Evolutionary conservation across 345 rosid species (phyloP).

Genomic region (Turritis glabra): DNA sequence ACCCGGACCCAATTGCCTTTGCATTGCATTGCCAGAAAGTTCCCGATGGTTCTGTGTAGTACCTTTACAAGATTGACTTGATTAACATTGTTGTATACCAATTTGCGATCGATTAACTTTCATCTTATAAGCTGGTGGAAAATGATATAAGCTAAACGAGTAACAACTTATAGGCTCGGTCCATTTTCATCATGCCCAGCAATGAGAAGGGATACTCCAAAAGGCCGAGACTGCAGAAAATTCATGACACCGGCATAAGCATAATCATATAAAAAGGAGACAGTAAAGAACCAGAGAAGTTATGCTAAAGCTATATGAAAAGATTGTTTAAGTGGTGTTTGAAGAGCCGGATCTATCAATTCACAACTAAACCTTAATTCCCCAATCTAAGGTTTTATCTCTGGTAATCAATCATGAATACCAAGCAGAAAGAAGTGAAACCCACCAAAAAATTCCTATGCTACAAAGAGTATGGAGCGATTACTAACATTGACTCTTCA

Average conservation of each 20-base stretch:
- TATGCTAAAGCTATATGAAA: neutral
- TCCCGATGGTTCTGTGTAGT: constrained; percentile 89
- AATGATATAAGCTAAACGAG: neutral
- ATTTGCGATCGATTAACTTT: neutral
- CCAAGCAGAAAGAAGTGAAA: neutral
- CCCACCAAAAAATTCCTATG: neutral
- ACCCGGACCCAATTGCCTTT: constrained; percentile 92
- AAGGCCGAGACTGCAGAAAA: constrained; percentile 80
- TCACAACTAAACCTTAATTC: neutral
- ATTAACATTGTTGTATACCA: neutral
- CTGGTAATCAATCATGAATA: too few relatives aligned
- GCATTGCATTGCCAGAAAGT: constrained; percentile 97
- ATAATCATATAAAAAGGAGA: neutral
- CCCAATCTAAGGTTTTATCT: too few relatives aligned
- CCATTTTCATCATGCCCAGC: constrained; percentile 94
- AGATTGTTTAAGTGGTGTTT: neutral
- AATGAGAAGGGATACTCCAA: constrained; percentile 93
- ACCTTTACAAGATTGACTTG: constrained; percentile 54
- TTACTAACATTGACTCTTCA: constrained; percentile 85
- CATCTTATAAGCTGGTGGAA: too few relatives aligned
- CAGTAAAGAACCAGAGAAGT: neutral
- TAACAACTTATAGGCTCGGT: constrained; percentile 74
- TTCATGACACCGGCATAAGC: neutral
- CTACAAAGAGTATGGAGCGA: neutral
- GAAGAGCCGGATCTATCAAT: neutral